Evolutionary conservation across 805 yeast genomes (phyloP), one percentile per base, ranked within the genome.

Genomic region (Lachancea sp.): DNA sequence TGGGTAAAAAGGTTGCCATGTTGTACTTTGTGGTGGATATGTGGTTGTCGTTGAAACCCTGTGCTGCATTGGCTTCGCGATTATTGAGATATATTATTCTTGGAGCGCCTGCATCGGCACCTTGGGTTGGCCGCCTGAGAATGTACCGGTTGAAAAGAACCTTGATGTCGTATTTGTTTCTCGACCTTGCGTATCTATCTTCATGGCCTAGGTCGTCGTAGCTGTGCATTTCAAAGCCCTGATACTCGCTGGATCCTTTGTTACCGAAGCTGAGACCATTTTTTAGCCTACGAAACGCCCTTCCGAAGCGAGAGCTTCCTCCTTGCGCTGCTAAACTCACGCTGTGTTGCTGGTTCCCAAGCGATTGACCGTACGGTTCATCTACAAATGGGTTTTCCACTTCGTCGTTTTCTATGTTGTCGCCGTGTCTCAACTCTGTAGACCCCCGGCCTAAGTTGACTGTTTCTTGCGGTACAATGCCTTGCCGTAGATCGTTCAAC

Each of bases 11-110:
- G 0, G 99, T 95, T 19, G 93, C 95, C 48, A 81, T 66, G 62
- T 93, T 95, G 70, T 95, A 93, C 63, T 93, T 93, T 11, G 99
- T 90, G 3, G 99, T 95, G 25, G 95, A 85, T 52, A 93, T 82
- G 61, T 90, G 90, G 65, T 93, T 93, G 48, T 81, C 90, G 46
- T 75, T 72, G 66, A 77, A 91, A 2, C 81, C 73, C 49, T 70
- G 72, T 2, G 75, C 65, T 8, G 65, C 55, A 57, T 86, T 86
- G 9, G 78, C 72, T 6, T 65, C 59, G 32, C 71, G 71, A 58
- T 85, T 81, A 69, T 86, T 85, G 41, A 90, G 60, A 54, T 76
- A 72, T 18, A 91, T 81, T n/a, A 72, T 57, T 49, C 93, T 72
- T 25, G 88, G 85, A 8, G 77, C 78, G n/a, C 57, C 54, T 9